phyloP scores from a whole-genome alignment of 768 basidiomycete species.

The Zangia roseola region DNA sequence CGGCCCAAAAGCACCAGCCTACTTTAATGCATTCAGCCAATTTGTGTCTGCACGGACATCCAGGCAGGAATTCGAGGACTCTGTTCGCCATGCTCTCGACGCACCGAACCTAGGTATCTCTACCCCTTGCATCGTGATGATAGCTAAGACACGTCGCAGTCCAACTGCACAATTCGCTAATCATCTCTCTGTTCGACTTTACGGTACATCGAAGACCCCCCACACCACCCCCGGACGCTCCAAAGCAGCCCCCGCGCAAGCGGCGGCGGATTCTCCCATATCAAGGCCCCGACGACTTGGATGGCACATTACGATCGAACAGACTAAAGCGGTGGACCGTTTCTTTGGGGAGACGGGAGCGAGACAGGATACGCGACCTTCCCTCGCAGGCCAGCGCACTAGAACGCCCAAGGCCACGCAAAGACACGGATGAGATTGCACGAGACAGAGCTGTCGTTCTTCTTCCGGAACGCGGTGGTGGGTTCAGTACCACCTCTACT shows the following conservation, averaged over 20 bases:
- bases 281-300: constrained; percentile 63
- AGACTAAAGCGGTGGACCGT: constrained; percentile 76
- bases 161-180: constrained; percentile 79
- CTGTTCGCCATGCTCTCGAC: constrained; percentile 60
- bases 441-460: constrained; percentile 67
- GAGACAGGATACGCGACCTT: constrained; percentile 63
- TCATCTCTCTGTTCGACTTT: constrained; percentile 81
- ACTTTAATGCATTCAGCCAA: constrained; percentile 62
- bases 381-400: constrained; percentile 44
- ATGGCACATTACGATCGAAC: constrained; percentile 54
- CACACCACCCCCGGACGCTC: constrained; percentile 59
- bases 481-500: not conserved
- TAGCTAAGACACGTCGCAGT: constrained; percentile 40
- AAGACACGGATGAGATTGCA: constrained; percentile 64
- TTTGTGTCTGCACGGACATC: constrained; percentile 71
- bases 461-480: constrained; percentile 65
- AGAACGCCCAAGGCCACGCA: constrained; percentile 45
- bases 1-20: constrained; percentile 56
- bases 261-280: constrained; percentile 68
- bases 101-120: constrained; percentile 50
- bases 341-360: constrained; percentile 68
- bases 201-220: constrained; percentile 68
- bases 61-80: constrained; percentile 73
- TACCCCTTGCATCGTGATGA: not conserved
- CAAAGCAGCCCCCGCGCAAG: constrained; percentile 66